These are phyloP conservation scores for Iberis pinnata DNA, from an alignment of 345 rosid species.

Conservation along the genomic window DNA sequence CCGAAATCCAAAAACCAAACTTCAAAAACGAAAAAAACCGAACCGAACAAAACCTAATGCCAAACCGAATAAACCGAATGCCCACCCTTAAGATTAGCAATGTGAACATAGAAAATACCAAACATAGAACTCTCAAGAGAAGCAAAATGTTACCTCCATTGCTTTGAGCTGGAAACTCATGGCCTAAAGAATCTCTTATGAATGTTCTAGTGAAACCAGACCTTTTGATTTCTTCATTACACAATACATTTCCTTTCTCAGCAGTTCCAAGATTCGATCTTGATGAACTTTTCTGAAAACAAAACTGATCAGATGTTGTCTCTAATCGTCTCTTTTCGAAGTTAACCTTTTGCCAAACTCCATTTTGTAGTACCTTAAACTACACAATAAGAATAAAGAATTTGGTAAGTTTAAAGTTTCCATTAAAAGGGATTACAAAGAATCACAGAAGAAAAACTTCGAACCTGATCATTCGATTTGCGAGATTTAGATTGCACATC, in stretches of 20 bases:
- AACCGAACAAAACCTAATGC: not conserved
- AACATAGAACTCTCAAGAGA: not conserved
- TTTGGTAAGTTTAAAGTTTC: not conserved
- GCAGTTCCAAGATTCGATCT: slow-evolving; percentile 13
- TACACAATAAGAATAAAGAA: slow-evolving; percentile 23
- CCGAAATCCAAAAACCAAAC: too few relatives aligned
- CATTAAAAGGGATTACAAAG: not conserved
- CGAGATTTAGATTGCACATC: slow-evolving; percentile 19
- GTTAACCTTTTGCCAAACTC: slow-evolving; percentile 37
- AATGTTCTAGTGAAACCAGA: slow-evolving; percentile 23
- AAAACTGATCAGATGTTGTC: slow-evolving; percentile 40
- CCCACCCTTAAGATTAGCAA: too few relatives aligned
- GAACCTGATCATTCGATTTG: slow-evolving; percentile 43
- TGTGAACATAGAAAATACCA: not conserved
- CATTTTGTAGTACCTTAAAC: slow-evolving; percentile 41
- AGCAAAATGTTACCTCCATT: slow-evolving; percentile 41
- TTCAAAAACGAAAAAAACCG: too few relatives aligned
- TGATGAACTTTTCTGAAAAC: slow-evolving; percentile 19
- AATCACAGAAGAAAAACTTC: slow-evolving; percentile 15
- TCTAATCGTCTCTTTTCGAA: slow-evolving; percentile 33
- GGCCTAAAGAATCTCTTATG: slow-evolving; percentile 24
- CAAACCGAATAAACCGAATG: not conserved
- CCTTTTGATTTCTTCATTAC: slow-evolving; percentile 21
- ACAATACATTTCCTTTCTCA: slow-evolving; percentile 13
- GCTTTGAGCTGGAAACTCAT: slow-evolving; percentile 23